A percentile compares a stretch with the other conserved stretches of the same genome.
Conservation (phyloP, 345 rosid species). For the Pugionium cornutum region DNA sequence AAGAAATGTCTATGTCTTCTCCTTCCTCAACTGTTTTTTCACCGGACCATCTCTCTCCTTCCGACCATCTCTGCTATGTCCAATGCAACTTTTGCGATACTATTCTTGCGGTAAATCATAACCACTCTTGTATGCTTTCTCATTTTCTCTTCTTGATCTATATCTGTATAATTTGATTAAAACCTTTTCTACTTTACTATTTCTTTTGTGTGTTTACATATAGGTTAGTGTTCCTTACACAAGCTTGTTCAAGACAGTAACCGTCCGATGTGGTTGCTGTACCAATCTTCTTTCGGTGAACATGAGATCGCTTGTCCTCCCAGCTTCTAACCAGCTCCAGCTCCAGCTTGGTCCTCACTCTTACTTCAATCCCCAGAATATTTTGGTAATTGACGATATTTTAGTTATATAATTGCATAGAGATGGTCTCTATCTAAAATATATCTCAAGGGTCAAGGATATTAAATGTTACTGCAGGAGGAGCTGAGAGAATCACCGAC, state of each 20-base stretch:
- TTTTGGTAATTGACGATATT: conserved; percentile 49
- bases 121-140: not conserved
- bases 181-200: not conserved
- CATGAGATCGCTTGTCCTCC: conserved; percentile 68
- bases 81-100: conserved; percentile 93
- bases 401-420: conserved; percentile 8
- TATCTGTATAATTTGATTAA: not conserved
- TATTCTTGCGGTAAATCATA: conserved; percentile 72
- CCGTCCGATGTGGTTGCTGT: conserved; percentile 97
- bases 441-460: conserved; percentile 1
- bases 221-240: conserved; percentile 96
- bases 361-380: conserved; percentile 75
- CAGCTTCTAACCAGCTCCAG: conserved; percentile 77
- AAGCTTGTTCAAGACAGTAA: conserved; percentile 95
- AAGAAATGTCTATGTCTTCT: conserved; percentile 52
- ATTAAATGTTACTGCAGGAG: conserved; percentile 52
- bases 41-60: conserved; percentile 89
- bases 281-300: conserved; percentile 80
- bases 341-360: conserved; percentile 61
- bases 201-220: not conserved
- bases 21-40: conserved; percentile 73
- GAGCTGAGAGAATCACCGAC: conserved; percentile 73
- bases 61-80: conserved; percentile 98
- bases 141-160: conserved; percentile 6
- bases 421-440: not conserved